A percentile compares a stretch with the other conserved stretches of the same genome.
These are phyloP conservation scores for Termitomyces bulborhizus DNA, from an alignment of 768 basidiomycete genomes.

Conservation along the genomic window DNA sequence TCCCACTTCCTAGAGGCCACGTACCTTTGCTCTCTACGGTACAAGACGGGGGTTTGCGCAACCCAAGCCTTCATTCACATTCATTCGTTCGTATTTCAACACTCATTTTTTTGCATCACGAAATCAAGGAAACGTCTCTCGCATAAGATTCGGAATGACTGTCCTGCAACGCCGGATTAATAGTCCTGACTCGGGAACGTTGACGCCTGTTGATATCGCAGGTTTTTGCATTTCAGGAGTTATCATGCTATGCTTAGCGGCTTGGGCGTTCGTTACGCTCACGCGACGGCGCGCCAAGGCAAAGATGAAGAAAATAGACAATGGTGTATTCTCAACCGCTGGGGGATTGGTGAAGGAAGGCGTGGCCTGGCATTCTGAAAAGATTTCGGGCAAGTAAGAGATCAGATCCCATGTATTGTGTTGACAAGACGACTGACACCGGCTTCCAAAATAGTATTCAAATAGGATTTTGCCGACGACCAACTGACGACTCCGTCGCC, in stretches of 20 bases:
- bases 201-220: conserved; percentile 34
- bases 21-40: background rate
- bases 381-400: background rate
- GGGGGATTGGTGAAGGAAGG: conserved; percentile 38
- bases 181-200: conserved; percentile 4
- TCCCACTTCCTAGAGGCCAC: background rate
- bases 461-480: conserved; percentile 31
- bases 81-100: background rate
- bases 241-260: conserved; percentile 27
- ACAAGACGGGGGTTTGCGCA: background rate
- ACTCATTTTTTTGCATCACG: background rate
- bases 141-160: conserved; percentile 10
- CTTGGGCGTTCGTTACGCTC: conserved; percentile 38
- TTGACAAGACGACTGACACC: background rate
- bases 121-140: no score
- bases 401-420: no score
- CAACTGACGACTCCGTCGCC: conserved; percentile 38
- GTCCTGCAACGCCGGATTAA: conserved; percentile 12
- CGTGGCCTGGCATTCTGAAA: background rate
- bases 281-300: conserved; percentile 33
- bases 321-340: conserved; percentile 41
- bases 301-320: conserved; percentile 29
- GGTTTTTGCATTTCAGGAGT: conserved; percentile 44
- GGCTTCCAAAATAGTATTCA: background rate
- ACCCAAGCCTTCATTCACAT: conserved; percentile 4